These are phyloP conservation scores for Cyclotella cryptica DNA, from an alignment of 108 stramenopile species.

Conservation along the genomic window DNA sequence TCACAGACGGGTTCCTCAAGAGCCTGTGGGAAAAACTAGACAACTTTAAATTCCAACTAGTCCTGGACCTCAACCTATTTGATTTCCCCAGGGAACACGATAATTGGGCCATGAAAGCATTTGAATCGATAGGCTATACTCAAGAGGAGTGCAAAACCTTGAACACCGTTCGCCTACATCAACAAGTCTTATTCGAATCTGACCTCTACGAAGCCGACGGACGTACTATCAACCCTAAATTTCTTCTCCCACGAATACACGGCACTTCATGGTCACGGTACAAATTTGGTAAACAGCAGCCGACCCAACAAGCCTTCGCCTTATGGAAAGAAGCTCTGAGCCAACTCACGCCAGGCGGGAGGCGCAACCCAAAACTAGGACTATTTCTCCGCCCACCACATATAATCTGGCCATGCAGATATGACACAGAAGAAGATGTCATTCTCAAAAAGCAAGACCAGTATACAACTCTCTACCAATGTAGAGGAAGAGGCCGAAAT, in stretches of 20 bases:
- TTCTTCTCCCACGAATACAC: background rate
- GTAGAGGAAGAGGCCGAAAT: too few relatives aligned
- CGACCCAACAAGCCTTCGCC: background rate
- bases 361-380: background rate
- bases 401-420: background rate
- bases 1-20: constrained; percentile 7
- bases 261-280: constrained; percentile 11
- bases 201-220: constrained; percentile 14
- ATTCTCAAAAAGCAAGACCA: too few relatives aligned
- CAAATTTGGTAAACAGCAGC: constrained; percentile 1
- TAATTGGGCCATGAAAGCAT: constrained; percentile 3
- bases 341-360: background rate
- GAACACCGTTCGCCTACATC: too few relatives aligned
- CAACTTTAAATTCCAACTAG: too few relatives aligned
- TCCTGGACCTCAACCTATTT: background rate
- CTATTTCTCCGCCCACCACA: background rate
- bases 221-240: background rate
- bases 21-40: too few relatives aligned
- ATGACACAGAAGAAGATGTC: background rate
- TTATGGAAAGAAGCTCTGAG: constrained; percentile 4
- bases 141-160: background rate
- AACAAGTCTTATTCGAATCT: too few relatives aligned
- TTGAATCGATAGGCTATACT: background rate
- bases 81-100: constrained; percentile 9
- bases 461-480: too few relatives aligned